phyloP scores from a whole-genome alignment of 1,284 basidiomycete species.

The Moesziomyces parantarcticus region DNA sequence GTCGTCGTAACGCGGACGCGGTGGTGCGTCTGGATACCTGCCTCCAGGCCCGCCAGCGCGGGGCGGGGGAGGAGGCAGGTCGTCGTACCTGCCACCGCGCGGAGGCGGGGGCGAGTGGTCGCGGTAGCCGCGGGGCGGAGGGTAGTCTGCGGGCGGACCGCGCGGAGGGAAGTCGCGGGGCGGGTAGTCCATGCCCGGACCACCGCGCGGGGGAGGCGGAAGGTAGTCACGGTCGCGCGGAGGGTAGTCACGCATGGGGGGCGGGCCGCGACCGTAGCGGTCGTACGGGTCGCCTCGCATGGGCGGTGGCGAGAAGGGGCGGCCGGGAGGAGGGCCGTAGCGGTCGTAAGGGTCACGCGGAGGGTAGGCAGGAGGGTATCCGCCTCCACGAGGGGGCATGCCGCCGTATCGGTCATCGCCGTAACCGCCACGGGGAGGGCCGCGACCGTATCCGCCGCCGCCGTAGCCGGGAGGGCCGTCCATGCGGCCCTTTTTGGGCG shows the following conservation, averaged over 20 bases:
- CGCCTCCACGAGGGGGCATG: slow-evolving; percentile 77
- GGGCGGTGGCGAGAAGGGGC: slow-evolving; percentile 46
- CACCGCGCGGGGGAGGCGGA: slow-evolving; percentile 38
- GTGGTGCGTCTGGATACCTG: slow-evolving; percentile 36
- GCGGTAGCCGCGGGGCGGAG: slow-evolving; percentile 55
- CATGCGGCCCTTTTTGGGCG: slow-evolving; percentile 79
- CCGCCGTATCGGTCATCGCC: slow-evolving; percentile 74
- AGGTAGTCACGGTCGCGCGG: slow-evolving; percentile 47
- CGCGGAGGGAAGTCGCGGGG: slow-evolving; percentile 53
- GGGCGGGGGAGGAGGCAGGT: slow-evolving; percentile 53
- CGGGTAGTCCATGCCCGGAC: slow-evolving; percentile 52
- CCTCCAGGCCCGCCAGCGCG: slow-evolving; percentile 33
- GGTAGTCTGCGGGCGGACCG: slow-evolving; percentile 52
- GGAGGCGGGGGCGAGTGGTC: slow-evolving; percentile 48
- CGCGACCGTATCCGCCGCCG: slow-evolving; percentile 36
- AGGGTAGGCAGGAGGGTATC: slow-evolving; percentile 60
- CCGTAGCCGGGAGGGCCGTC: slow-evolving; percentile 63
- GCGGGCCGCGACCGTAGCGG: slow-evolving; percentile 44
- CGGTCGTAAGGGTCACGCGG: slow-evolving; percentile 66
- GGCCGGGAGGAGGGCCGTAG: slow-evolving; percentile 60
- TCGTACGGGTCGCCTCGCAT: slow-evolving; percentile 51
- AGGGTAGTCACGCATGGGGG: slow-evolving; percentile 49
- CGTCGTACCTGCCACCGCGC: slow-evolving; percentile 49
- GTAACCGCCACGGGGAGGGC: slow-evolving; percentile 40
- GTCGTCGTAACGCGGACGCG: slow-evolving; percentile 45